Base-by-base conservation (phyloP, 306 rosid species). In the Fragaria vesca region DNA sequence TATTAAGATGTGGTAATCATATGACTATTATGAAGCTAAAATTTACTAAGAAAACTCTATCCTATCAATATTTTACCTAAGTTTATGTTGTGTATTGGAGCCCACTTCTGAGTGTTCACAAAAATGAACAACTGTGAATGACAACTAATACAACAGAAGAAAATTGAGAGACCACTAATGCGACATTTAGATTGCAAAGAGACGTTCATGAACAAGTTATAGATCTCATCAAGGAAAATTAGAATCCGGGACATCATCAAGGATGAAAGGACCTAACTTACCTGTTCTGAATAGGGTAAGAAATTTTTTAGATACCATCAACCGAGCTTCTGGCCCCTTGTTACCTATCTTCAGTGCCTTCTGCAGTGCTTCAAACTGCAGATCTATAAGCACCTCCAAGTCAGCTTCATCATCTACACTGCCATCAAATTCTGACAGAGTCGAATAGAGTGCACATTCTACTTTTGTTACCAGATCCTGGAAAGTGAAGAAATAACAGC, bases 231-330 rank as follows among this genome's bases (percentile, higher is more conserved):
- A 51, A 20, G 38, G 73, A 52, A 76, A 65, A 9, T 72, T n/a
- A 46, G 72, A 69, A 54, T 61, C 79, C 0, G 96, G 97, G 63
- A 92, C 98, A 70, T 94, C 96, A 80, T 94, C 98, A 20, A 94
- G 96, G 82, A 92, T 88, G 69, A 90, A 91, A 71, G 97, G 90
- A 73, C 98, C 94, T 65, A 94, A 88, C 78, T 92, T 94, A 57
- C 98, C 97, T 0, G 87, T 74, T 83, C 97, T 89, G 79, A 92
- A 94, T 60, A 94, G 83, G 36, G 94, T 87, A 50, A 94, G 94
- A 61, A 92, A 86, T 76, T 91, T 94, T 79, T 92, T 94, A 17
- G 98, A 92, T 60, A 92, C 96, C 97, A 89, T 92, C 79, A 92
- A 78, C 45, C 97, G 90, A 32, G 93, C 94, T 79, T 94, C 94